Evolutionary conservation across 2,329 filamentous ascomycete species (phyloP).

Genomic region (Drechslerella stenobrocha): DNA sequence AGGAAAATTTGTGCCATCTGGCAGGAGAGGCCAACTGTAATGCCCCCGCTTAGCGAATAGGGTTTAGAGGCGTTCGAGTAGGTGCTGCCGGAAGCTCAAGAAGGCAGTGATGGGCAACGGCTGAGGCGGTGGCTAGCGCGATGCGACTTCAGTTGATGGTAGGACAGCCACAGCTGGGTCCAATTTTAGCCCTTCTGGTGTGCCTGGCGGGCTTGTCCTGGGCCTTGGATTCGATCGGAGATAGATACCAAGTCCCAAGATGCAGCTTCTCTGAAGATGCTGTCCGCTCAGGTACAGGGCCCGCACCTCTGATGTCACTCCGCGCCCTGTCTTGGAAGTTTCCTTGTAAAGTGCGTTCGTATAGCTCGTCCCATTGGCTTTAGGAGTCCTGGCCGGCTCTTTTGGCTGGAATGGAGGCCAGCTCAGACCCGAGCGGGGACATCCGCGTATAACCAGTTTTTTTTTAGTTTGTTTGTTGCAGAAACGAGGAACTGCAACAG

Average conservation of each 20-base stretch:
- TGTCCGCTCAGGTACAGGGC: constrained; percentile 17
- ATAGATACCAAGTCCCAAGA: background rate
- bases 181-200: background rate
- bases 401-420: no score
- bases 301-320: constrained; percentile 41
- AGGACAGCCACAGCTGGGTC: background rate
- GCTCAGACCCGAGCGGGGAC: no score
- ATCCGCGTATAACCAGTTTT: no score
- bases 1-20: constrained; percentile 2
- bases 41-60: constrained; percentile 9
- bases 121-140: background rate
- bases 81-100: constrained; percentile 4
- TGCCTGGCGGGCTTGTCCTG: background rate
- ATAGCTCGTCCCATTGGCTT: background rate
- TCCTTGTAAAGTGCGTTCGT: background rate
- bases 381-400: no score
- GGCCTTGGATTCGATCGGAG: background rate
- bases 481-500: constrained; percentile 18
- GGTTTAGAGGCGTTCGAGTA: constrained; percentile 9
- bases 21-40: constrained; percentile 21
- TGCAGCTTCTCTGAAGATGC: background rate
- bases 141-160: background rate
- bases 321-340: constrained; percentile 15
- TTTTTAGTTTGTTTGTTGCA: background rate
- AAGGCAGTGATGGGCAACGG: constrained; percentile 18